phyloP scores from a whole-genome alignment of 257 asterid species.

The Solanum chilense region DNA sequence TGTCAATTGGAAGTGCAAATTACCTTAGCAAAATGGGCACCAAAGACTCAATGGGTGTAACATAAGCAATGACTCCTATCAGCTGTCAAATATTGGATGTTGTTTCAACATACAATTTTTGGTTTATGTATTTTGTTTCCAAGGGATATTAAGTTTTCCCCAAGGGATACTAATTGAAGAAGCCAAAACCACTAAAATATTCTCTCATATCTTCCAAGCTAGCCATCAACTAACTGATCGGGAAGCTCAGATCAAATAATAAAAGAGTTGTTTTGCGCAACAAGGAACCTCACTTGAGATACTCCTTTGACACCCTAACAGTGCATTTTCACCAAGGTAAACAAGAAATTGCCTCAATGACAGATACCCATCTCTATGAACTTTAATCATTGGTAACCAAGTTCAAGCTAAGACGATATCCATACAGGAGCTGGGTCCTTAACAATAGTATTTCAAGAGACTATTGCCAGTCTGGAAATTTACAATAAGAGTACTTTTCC shows the following conservation, averaged over 20 bases:
- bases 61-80: background rate
- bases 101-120: background rate
- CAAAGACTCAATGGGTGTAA: background rate
- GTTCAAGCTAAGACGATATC: background rate
- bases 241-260: background rate
- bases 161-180: background rate
- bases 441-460: background rate
- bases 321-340: background rate
- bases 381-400: background rate
- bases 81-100: background rate
- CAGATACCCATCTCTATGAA: background rate
- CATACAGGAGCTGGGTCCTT: background rate
- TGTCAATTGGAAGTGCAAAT: background rate
- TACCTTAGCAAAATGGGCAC: background rate
- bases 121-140: background rate
- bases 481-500: background rate
- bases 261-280: background rate
- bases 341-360: background rate
- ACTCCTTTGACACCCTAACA: background rate
- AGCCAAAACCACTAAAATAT: background rate
- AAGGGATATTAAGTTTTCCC: background rate
- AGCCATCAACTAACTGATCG: background rate
- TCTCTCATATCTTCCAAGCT: background rate
- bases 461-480: background rate
- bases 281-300: background rate